Evolutionary conservation across 345 rosid genomes (phyloP).

Genomic region (Syzygium jambos): DNA sequence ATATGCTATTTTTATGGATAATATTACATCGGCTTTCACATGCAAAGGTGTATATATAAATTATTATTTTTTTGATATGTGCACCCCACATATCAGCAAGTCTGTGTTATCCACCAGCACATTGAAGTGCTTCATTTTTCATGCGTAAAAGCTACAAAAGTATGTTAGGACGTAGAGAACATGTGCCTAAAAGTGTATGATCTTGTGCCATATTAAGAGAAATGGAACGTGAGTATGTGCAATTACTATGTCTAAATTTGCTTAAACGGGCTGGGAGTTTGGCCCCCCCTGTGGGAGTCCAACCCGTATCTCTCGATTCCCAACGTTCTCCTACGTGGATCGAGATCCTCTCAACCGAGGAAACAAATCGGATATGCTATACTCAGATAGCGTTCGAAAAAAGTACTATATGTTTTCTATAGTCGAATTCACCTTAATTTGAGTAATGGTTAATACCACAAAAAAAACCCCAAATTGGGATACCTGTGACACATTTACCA

Average conservation of each 20-base stretch:
- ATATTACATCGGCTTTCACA: background rate
- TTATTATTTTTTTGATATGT: too few species aligned
- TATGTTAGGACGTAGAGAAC: background rate
- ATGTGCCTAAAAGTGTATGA: too few species aligned
- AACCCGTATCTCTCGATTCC: background rate
- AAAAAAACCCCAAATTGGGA: too few species aligned
- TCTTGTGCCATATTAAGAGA: background rate
- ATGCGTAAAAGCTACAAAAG: background rate
- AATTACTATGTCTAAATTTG: background rate
- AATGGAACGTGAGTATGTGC: background rate
- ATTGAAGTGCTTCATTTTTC: background rate
- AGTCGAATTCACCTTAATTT: too few species aligned
- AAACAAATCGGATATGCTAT: too few species aligned
- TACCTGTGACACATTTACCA: too few species aligned
- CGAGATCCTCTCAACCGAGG: background rate
- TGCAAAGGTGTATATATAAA: background rate
- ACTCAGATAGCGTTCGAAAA: background rate
- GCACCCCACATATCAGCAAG: too few species aligned
- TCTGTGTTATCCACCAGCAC: too few species aligned
- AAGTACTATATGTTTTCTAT: fast-evolving
- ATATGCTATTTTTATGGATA: background rate
- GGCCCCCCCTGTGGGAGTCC: background rate
- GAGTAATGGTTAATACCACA: too few species aligned
- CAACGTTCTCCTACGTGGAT: background rate
- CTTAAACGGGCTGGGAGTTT: background rate